Evolutionary conservation across 371 early-diverging fungal species (phyloP).

Genomic region (Umbelopsis sp.): DNA sequence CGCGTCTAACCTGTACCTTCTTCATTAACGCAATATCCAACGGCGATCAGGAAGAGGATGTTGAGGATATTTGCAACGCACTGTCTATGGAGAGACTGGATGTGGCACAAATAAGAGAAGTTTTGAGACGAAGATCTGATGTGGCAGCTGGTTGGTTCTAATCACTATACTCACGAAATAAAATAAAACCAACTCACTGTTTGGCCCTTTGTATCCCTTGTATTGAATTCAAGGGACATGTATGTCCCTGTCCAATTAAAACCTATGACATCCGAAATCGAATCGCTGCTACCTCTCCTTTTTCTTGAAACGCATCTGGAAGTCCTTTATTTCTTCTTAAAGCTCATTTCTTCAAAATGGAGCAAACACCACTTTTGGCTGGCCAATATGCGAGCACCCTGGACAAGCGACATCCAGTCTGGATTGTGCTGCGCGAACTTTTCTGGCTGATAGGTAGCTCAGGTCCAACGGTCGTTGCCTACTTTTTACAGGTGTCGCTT

Average conservation of each 20-base stretch:
- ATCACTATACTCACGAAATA: slow-evolving; percentile 1
- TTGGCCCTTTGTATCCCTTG: too few relatives aligned
- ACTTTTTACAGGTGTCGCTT: slow-evolving; percentile 52
- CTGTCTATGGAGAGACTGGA: slow-evolving; percentile 44
- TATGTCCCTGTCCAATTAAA: too few relatives aligned
- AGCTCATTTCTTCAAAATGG: background rate
- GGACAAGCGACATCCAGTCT: background rate
- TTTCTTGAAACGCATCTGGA: too few relatives aligned
- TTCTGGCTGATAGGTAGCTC: slow-evolving; percentile 27
- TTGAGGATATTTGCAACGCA: slow-evolving; percentile 34
- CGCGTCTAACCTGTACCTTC: slow-evolving; percentile 34
- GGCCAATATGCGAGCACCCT: background rate
- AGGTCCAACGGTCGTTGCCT: slow-evolving; percentile 44
- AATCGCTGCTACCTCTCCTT: too few relatives aligned
- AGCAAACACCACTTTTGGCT: slow-evolving; percentile 11
- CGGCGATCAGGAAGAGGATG: slow-evolving; percentile 24
- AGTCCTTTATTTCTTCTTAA: background rate
- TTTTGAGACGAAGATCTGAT: slow-evolving; percentile 49
- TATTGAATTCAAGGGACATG: too few relatives aligned
- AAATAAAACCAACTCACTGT: too few relatives aligned
- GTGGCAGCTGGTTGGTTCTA: slow-evolving; percentile 23
- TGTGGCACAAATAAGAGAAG: slow-evolving; percentile 42
- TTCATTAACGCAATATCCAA: slow-evolving; percentile 51
- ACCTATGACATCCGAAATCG: too few relatives aligned
- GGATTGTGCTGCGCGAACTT: background rate